Evolutionary conservation across 2,329 filamentous ascomycete genomes (phyloP).

Genomic region (Sclerotinia borealis): DNA sequence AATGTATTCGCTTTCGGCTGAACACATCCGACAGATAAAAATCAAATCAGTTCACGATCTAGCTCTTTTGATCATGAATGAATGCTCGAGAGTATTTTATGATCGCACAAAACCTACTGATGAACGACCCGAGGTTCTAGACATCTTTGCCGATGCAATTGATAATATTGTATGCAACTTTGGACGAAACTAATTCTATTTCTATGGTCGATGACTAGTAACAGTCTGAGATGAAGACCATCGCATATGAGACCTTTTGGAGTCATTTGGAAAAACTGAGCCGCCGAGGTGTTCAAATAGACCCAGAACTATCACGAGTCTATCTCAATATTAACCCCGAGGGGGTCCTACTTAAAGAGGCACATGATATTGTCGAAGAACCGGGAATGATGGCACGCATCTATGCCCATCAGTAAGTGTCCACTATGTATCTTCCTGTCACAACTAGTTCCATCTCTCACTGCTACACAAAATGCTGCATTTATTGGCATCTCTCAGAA

Average conservation of each 20-base stretch:
- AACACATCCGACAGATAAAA: conserved; percentile 22
- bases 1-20: conserved; percentile 34
- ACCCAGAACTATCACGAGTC: conserved; percentile 4
- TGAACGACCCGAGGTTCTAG: conserved; percentile 36
- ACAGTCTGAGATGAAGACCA: conserved; percentile 36
- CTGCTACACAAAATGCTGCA: too few relatives aligned
- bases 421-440: too few relatives aligned
- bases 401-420: conserved; percentile 26
- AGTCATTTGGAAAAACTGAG: conserved; percentile 27
- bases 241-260: conserved; percentile 36
- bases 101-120: conserved; percentile 33
- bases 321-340: conserved; percentile 38
- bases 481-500: too few relatives aligned
- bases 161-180: conserved; percentile 34
- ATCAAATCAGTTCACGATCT: conserved; percentile 36
- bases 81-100: conserved; percentile 37
- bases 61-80: conserved; percentile 37
- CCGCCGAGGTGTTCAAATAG: background rate
- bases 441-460: background rate
- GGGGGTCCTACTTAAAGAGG: conserved; percentile 37
- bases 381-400: conserved; percentile 41
- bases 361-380: conserved; percentile 42
- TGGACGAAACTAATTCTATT: background rate
- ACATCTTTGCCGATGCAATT: conserved; percentile 40
- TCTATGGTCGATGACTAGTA: background rate